These are phyloP conservation scores for Saccharomyces hybrid DNA, from an alignment of 1,139 yeast species.

Conservation along the genomic window DNA sequence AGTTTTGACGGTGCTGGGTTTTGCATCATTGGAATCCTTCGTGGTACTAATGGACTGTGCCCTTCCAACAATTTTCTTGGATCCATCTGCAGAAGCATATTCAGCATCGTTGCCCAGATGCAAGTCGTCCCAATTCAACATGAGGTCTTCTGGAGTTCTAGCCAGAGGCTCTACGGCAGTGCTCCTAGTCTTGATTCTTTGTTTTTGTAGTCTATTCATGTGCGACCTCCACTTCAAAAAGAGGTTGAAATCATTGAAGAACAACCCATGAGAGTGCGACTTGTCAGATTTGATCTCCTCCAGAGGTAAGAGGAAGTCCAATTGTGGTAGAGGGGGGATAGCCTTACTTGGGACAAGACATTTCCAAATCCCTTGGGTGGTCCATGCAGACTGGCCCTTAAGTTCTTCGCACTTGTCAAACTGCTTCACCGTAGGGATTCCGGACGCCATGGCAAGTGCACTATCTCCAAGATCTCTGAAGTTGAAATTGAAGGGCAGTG, in stretches of 20 bases:
- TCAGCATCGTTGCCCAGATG: constrained; percentile 1
- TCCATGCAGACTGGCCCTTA: constrained; percentile 73
- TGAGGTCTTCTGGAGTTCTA: constrained; percentile 32
- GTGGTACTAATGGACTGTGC: constrained; percentile 37
- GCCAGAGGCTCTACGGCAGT: constrained; percentile 19
- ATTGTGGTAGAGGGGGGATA: constrained; percentile 12
- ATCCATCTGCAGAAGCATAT: constrained; percentile 13
- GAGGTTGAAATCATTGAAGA: constrained; percentile 57
- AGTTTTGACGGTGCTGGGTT: constrained; percentile 47
- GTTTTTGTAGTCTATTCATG: constrained; percentile 34
- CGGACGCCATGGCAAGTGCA: constrained; percentile 36
- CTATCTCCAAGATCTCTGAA: background rate
- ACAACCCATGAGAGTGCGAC: constrained; percentile 36
- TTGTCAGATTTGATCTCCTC: constrained; percentile 41
- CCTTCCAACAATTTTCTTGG: constrained; percentile 42
- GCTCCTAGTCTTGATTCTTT: constrained; percentile 33
- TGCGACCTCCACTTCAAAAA: constrained; percentile 54
- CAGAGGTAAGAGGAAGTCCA: constrained; percentile 37
- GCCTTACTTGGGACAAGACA: constrained; percentile 60
- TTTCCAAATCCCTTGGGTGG: constrained; percentile 73
- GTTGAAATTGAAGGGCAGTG: background rate
- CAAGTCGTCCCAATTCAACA: constrained; percentile 8
- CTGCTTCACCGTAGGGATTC: constrained; percentile 53
- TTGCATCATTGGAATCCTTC: constrained; percentile 45
- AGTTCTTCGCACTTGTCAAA: constrained; percentile 56